These are phyloP conservation scores for Syzygium aqueum DNA, from an alignment of 345 rosid genomes.

Conservation along the genomic window DNA sequence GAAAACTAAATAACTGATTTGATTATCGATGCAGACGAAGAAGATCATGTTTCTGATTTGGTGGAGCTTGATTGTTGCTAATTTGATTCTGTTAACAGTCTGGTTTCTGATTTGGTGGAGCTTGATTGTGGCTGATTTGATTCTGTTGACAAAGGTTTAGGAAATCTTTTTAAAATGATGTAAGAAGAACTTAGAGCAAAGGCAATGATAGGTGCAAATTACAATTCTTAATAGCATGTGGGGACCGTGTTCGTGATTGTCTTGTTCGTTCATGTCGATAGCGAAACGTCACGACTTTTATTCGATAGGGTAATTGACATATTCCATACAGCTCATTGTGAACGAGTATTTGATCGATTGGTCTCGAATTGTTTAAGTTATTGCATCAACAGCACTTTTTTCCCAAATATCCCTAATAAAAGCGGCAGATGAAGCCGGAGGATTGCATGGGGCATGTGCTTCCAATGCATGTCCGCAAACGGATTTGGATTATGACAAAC, in stretches of 20 bases:
- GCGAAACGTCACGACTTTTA: neutral
- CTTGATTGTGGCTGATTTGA: no score
- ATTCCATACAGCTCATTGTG: neutral
- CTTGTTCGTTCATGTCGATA: neutral
- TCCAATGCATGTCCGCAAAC: no score
- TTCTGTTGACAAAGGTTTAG: neutral
- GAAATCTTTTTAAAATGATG: neutral
- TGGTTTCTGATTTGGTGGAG: no score
- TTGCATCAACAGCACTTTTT: neutral
- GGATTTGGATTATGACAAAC: neutral
- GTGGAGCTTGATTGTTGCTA: no score
- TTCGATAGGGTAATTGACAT: fast-evolving
- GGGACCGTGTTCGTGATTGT: neutral
- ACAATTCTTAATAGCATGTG: neutral
- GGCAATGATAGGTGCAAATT: neutral
- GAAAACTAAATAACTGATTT: no score
- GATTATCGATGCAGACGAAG: no score
- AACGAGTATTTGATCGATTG: neutral
- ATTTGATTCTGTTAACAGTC: no score
- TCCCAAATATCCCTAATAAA: neutral
- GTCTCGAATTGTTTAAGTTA: neutral
- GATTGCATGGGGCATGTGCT: neutral
- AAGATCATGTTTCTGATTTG: no score
- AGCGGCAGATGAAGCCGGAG: neutral
- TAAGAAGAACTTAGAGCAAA: neutral